Conservation (phyloP, 352 stramenopile genomes). For the Achlya hypogyna region DNA sequence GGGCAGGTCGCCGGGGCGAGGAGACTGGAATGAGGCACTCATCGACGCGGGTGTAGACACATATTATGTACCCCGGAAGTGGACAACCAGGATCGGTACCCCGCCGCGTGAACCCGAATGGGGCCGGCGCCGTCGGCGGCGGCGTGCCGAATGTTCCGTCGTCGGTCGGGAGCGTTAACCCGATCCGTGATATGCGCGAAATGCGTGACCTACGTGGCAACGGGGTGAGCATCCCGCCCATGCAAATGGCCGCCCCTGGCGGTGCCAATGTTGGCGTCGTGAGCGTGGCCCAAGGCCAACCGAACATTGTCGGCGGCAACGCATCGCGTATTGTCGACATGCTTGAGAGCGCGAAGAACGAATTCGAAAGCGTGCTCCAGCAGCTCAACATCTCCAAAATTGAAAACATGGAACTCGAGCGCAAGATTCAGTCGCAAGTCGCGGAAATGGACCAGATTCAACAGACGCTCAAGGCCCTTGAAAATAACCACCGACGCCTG, state of each 20-base stretch:
- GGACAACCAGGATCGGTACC: slow-evolving; percentile 15
- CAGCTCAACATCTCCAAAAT: slow-evolving; percentile 84
- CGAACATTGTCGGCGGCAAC: neutral
- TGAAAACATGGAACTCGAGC: slow-evolving; percentile 80
- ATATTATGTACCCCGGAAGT: slow-evolving; percentile 20
- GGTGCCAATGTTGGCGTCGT: slow-evolving; percentile 8
- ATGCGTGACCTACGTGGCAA: slow-evolving; percentile 13
- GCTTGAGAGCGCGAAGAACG: slow-evolving; percentile 75
- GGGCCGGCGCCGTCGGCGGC: neutral
- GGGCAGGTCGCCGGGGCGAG: too few species aligned
- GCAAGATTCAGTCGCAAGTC: slow-evolving; percentile 80
- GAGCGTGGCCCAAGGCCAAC: neutral
- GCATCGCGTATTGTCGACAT: slow-evolving; percentile 55
- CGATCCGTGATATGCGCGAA: slow-evolving; percentile 11
- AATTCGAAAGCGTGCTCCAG: slow-evolving; percentile 76
- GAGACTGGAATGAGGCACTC: too few species aligned
- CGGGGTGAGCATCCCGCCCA: neutral
- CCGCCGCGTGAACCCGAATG: slow-evolving; percentile 18
- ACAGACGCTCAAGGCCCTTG: slow-evolving; percentile 74
- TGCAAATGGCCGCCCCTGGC: neutral
- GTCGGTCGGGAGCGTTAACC: neutral
- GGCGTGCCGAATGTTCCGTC: slow-evolving; percentile 7
- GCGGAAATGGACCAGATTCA: slow-evolving; percentile 85
- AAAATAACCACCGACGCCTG: slow-evolving; percentile 72
- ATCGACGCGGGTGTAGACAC: too few species aligned